A percentile compares a stretch with the other conserved stretches of the same genome.
These are phyloP conservation scores for Chlamydomonas applanata DNA, from an alignment of 139 green algal species.

Conservation along the genomic window DNA sequence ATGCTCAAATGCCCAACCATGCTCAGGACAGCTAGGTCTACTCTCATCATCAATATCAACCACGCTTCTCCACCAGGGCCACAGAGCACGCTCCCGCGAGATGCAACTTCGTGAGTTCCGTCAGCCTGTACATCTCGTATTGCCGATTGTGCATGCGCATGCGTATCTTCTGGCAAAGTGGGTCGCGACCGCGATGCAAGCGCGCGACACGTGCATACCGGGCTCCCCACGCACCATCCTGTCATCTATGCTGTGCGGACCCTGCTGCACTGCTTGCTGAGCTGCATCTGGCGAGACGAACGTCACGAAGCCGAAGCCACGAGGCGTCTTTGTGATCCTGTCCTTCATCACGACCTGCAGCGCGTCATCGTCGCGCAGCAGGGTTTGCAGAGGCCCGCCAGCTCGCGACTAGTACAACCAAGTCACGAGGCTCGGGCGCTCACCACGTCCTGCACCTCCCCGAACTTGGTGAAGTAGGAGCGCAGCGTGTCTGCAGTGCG, in stretches of 20 bases:
- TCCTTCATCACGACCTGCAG: slow-evolving; percentile 82
- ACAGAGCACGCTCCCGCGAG: too few relatives aligned
- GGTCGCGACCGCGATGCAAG: too few relatives aligned
- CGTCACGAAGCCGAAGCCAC: slow-evolving; percentile 86
- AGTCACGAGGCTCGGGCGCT: neutral
- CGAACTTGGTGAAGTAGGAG: slow-evolving; percentile 69
- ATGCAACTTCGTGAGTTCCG: too few relatives aligned
- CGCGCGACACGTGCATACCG: neutral
- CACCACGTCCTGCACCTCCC: slow-evolving; percentile 62
- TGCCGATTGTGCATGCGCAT: too few relatives aligned
- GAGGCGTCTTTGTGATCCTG: slow-evolving; percentile 55
- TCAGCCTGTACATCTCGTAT: too few relatives aligned
- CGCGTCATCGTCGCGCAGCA: too few relatives aligned
- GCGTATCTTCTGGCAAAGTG: too few relatives aligned
- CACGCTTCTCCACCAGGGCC: too few relatives aligned
- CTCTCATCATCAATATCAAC: too few relatives aligned
- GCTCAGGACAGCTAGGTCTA: too few relatives aligned
- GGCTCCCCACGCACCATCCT: slow-evolving; percentile 28
- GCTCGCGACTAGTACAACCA: neutral
- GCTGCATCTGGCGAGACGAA: slow-evolving; percentile 58
- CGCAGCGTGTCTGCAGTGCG: slow-evolving; percentile 64
- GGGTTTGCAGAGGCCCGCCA: neutral
- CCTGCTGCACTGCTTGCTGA: slow-evolving; percentile 49
- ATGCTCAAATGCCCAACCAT: too few relatives aligned
- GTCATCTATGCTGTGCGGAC: slow-evolving; percentile 65